A percentile compares a stretch with the other conserved stretches of the same genome.
Evolutionary conservation across 352 stramenopile species (phyloP).

Genomic region (Pythium aquatile): DNA sequence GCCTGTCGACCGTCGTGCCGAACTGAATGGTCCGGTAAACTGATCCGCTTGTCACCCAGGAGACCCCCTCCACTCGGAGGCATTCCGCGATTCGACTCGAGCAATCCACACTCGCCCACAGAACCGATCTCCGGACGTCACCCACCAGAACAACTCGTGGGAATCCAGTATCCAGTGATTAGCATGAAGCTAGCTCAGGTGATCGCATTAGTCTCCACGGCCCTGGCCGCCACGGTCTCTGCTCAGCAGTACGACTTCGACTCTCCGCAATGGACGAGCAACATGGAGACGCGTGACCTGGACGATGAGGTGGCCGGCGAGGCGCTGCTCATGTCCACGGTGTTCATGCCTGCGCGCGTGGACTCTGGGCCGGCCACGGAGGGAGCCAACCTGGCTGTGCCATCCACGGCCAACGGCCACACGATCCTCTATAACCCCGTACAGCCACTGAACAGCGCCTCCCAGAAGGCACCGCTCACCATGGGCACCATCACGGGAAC

Average conservation of each 20-base stretch:
- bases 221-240: constrained; percentile 11
- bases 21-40: neutral
- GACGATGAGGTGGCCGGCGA: constrained; percentile 13
- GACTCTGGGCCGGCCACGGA: constrained; percentile 11
- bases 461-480: constrained; percentile 4
- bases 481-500: constrained; percentile 14
- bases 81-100: constrained; percentile 23
- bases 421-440: constrained; percentile 11
- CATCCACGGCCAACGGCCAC: constrained; percentile 23
- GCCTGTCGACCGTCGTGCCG: neutral
- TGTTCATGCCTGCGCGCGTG: constrained; percentile 23
- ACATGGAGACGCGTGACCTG: neutral
- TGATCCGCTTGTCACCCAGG: neutral
- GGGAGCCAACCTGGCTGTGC: constrained; percentile 12
- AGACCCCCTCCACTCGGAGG: neutral
- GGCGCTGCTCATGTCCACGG: constrained; percentile 23
- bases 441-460: neutral
- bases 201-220: constrained; percentile 12
- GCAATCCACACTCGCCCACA: neutral
- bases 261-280: constrained; percentile 7
- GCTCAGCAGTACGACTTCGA: constrained; percentile 21
- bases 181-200: constrained; percentile 21
- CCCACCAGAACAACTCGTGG: constrained; percentile 1
- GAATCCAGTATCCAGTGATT: neutral
- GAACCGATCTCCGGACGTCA: constrained; percentile 6